These are phyloP conservation scores for Podospora fimiseda DNA, from an alignment of 495 filamentous ascomycete species.

Conservation along the genomic window DNA sequence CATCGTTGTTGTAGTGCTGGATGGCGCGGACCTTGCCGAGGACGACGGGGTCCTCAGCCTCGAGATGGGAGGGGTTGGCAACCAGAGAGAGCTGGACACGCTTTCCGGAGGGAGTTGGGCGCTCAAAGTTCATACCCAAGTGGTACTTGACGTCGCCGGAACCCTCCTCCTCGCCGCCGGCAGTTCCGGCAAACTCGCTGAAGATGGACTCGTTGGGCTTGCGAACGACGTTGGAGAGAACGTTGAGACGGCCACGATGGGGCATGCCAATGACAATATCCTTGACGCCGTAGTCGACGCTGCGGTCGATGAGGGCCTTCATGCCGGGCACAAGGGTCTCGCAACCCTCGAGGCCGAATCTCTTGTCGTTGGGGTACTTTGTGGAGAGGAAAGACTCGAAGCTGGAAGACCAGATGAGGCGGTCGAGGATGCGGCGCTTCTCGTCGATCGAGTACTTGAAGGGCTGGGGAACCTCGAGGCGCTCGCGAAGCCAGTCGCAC, in stretches of 20 bases:
- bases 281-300: conserved; percentile 96
- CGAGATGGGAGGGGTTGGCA: conserved; percentile 96
- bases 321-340: conserved; percentile 96
- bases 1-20: conserved; percentile 98
- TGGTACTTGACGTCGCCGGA: conserved; percentile 99
- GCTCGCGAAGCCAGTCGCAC: conserved; percentile 95
- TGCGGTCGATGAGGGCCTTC: conserved; percentile 97
- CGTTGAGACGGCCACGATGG: conserved; percentile 95
- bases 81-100: conserved; percentile 97
- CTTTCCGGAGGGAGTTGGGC: conserved; percentile 95
- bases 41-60: conserved; percentile 97
- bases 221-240: conserved; percentile 95
- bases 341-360: conserved; percentile 95
- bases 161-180: conserved; percentile 87
- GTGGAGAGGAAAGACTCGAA: conserved; percentile 92
- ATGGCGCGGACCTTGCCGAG: conserved; percentile 96
- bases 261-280: conserved; percentile 99
- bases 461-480: conserved; percentile 85
- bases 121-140: conserved; percentile 99
- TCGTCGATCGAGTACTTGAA: conserved; percentile 96
- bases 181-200: conserved; percentile 88
- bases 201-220: conserved; percentile 99
- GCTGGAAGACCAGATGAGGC: conserved; percentile 94
- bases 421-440: conserved; percentile 93
- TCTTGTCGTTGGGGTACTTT: conserved; percentile 99